Conservation (phyloP, 352 stramenopile genomes). For the Aphanomyces astaci region DNA sequence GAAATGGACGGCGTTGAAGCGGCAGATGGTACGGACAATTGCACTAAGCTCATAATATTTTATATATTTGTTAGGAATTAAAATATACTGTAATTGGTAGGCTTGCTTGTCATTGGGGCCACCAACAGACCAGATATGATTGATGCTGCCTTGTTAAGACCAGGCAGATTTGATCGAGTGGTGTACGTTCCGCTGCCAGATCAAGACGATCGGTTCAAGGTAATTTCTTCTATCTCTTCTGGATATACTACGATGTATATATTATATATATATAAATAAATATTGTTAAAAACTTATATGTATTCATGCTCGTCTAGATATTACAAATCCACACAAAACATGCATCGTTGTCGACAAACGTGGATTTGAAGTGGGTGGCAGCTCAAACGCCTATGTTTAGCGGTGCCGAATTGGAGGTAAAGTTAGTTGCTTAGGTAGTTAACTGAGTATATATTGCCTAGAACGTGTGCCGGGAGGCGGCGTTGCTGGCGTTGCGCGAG, state of each 20-base stretch:
- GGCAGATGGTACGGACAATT: slow-evolving; percentile 54
- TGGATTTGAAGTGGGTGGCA: slow-evolving; percentile 53
- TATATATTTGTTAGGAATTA: too few relatives aligned
- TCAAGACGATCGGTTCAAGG: slow-evolving; percentile 33
- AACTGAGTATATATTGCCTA: slow-evolving; percentile 24
- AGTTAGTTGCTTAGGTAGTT: not conserved
- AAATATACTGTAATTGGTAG: too few relatives aligned
- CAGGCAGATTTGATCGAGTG: slow-evolving; percentile 93
- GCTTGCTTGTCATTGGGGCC: slow-evolving; percentile 93
- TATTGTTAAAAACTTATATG: too few relatives aligned
- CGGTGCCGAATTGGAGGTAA: slow-evolving; percentile 82
- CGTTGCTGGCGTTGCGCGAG: slow-evolving; percentile 59
- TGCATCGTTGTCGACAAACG: slow-evolving; percentile 55
- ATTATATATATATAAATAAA: too few relatives aligned
- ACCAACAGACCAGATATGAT: slow-evolving; percentile 97
- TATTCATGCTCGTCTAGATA: slow-evolving; percentile 34
- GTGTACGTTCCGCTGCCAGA: slow-evolving; percentile 91
- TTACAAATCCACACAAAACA: slow-evolving; percentile 62
- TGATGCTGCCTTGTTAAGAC: slow-evolving; percentile 94
- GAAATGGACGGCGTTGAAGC: slow-evolving; percentile 97
- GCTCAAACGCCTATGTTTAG: slow-evolving; percentile 55
- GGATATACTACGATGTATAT: too few relatives aligned
- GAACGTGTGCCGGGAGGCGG: slow-evolving; percentile 82
- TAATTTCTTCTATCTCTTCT: slow-evolving; percentile 4
- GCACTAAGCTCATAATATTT: not conserved